Conservation (phyloP, 768 basidiomycete species). For the Gautieria morchelliformis region DNA sequence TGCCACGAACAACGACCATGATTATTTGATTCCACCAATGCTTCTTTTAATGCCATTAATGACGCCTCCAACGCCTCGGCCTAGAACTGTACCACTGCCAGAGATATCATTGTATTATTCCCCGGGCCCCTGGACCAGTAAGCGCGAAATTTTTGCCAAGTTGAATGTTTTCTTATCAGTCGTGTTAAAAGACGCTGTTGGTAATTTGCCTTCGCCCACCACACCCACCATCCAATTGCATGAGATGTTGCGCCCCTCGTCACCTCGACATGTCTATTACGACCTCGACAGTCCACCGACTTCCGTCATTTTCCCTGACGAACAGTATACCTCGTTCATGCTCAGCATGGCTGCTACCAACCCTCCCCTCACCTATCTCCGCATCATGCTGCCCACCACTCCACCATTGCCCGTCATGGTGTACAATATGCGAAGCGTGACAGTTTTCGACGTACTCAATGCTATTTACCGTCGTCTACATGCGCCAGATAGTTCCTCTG, state of each 20-base stretch:
- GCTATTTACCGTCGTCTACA: background rate
- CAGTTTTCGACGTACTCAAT: slow-evolving; percentile 5
- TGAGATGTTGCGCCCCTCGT: background rate
- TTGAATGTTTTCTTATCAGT: background rate
- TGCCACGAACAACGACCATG: background rate
- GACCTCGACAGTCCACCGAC: background rate
- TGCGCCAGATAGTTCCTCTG: background rate
- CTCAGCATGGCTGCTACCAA: slow-evolving; percentile 1
- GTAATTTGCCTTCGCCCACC: background rate
- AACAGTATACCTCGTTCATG: background rate
- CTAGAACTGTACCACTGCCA: slow-evolving; percentile 3
- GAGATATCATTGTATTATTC: background rate
- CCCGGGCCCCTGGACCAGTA: background rate
- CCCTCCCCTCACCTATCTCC: background rate
- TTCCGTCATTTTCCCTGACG: background rate
- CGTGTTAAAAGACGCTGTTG: background rate
- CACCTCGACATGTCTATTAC: slow-evolving; percentile 1
- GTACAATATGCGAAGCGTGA: background rate
- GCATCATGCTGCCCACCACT: slow-evolving; percentile 4
- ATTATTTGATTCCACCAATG: background rate
- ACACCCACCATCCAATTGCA: background rate
- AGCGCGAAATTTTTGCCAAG: background rate
- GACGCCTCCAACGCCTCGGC: slow-evolving; percentile 1
- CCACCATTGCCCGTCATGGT: slow-evolving; percentile 1
- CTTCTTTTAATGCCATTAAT: background rate